These are phyloP conservation scores for Fusarium succisae DNA, from an alignment of 2,329 filamentous ascomycete genomes.

Conservation along the genomic window DNA sequence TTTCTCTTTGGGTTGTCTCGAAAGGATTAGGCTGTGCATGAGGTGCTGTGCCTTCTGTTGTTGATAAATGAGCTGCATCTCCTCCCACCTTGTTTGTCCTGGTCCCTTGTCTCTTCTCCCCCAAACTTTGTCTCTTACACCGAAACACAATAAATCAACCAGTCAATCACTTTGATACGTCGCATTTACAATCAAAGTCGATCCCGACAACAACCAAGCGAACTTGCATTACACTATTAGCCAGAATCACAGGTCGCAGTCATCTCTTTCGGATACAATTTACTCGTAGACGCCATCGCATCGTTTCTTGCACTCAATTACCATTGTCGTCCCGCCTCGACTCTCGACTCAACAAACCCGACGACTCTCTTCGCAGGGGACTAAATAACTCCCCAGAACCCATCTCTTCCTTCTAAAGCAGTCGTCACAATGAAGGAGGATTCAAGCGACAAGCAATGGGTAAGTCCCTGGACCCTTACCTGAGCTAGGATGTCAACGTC, in stretches of 20 bases:
- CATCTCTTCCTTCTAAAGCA: not conserved
- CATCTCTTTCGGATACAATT: not conserved
- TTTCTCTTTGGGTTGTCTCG: not conserved
- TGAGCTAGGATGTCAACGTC: slow-evolving; percentile 18
- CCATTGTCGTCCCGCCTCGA: not conserved
- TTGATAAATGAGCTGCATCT: slow-evolving; percentile 29
- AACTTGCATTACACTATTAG: not conserved
- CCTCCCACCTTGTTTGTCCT: slow-evolving; percentile 10
- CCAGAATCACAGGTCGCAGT: not conserved
- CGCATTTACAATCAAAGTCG: not conserved
- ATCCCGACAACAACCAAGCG: not conserved
- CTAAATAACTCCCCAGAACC: not conserved
- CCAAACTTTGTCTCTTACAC: not conserved
- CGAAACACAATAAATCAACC: not conserved
- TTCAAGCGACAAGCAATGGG: slow-evolving; percentile 60
- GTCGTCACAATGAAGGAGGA: slow-evolving; percentile 29
- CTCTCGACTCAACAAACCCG: not conserved
- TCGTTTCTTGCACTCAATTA: not conserved
- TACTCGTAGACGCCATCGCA: not conserved
- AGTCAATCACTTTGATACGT: not conserved
- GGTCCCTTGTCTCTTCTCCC: not conserved
- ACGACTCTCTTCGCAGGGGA: not conserved
- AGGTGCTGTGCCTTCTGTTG: slow-evolving; percentile 1
- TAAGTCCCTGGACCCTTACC: slow-evolving; percentile 45
- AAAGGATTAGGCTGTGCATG: not conserved